Base-by-base conservation (phyloP, 75 land plant species). In the Sequoia sempervirens region DNA sequence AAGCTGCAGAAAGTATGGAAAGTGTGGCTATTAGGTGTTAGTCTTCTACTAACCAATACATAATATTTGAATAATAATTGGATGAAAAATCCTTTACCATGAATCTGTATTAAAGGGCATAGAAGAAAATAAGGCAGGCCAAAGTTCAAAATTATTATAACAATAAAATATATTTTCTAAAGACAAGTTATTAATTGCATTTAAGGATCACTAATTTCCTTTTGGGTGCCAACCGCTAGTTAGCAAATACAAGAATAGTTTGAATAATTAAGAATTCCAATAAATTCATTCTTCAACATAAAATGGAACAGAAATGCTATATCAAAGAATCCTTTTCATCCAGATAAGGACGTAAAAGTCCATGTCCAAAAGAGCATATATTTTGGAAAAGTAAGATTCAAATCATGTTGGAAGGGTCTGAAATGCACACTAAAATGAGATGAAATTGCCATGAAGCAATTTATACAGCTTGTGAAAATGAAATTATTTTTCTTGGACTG, bases 1-100 rank as follows among this genome's bases (percentile, higher is more conserved):
- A 80, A 89, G 87, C 91, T 89, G 84, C 72, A 43, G 41, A 70
- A 36, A 58, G 38, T 38, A 80, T 50, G 61, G 36, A 13, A 58
- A 30, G 46, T 5, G n/a, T 20, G 20, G 23, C 11, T 37, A 17
- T 70, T 46, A 84, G 28, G 40, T 2, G 3, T 10, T 43, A 45
- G 9, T 23, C 50, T 78, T 12, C 45, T 78, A 41, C 9, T n/a
- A 5, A 75, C 26, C 41, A 75, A 38, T 8, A 75, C 41, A 75
- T 75, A 75, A 38, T 20, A 20, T 75, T 41, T 75, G 45, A 40
- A 37, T 26, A 78, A 40, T 78, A 43, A 43, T 43, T 37, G 80
- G 80, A 40, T n/a, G 37, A 32, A 30, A 38, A 43, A 43, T 13
- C 23, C 32, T 78, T 45, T 76, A n/a, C 23, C 79, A 26, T 43